Percentiles rank a stretch among this genome's conserved stretches.
Evolutionary conservation across 352 stramenopile genomes (phyloP).

Genomic region (Globisporangium cederbergense): DNA sequence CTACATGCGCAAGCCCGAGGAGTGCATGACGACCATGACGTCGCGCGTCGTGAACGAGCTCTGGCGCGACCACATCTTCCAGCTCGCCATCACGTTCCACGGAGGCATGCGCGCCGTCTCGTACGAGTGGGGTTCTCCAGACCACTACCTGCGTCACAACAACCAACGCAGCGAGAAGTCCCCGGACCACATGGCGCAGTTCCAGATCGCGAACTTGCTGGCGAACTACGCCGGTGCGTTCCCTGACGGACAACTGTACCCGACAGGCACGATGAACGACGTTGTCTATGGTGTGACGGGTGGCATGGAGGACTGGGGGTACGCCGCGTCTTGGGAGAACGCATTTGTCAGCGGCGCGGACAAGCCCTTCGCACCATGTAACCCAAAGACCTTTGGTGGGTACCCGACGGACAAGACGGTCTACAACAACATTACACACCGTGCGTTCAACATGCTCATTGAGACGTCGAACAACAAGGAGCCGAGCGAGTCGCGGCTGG

Average conservation of each 20-base stretch:
- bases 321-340: slow-evolving; percentile 90
- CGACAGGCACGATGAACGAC: slow-evolving; percentile 92
- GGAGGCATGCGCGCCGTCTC: slow-evolving; percentile 95
- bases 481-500: slow-evolving; percentile 67
- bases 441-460: slow-evolving; percentile 95
- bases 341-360: slow-evolving; percentile 25
- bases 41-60: slow-evolving; percentile 96
- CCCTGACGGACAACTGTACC: slow-evolving; percentile 66
- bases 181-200: slow-evolving; percentile 73
- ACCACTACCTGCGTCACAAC: slow-evolving; percentile 70
- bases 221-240: slow-evolving; percentile 74
- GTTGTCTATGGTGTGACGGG: slow-evolving; percentile 95
- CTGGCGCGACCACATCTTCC: slow-evolving; percentile 96
- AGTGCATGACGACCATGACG: slow-evolving; percentile 96
- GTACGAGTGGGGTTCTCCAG: slow-evolving; percentile 97
- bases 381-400: slow-evolving; percentile 85
- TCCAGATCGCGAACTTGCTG: slow-evolving; percentile 55
- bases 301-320: slow-evolving; percentile 98
- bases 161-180: slow-evolving; percentile 66
- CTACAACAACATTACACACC: slow-evolving; percentile 93
- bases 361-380: slow-evolving; percentile 74
- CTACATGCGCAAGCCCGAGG: slow-evolving; percentile 80
- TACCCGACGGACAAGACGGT: slow-evolving; percentile 88
- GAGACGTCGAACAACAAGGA: slow-evolving; percentile 94
- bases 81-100: slow-evolving; percentile 97